Percentiles rank a stretch among this genome's conserved stretches.
Conservation (phyloP, 768 basidiomycete genomes). For the Dictyophora rubrovolvata region DNA sequence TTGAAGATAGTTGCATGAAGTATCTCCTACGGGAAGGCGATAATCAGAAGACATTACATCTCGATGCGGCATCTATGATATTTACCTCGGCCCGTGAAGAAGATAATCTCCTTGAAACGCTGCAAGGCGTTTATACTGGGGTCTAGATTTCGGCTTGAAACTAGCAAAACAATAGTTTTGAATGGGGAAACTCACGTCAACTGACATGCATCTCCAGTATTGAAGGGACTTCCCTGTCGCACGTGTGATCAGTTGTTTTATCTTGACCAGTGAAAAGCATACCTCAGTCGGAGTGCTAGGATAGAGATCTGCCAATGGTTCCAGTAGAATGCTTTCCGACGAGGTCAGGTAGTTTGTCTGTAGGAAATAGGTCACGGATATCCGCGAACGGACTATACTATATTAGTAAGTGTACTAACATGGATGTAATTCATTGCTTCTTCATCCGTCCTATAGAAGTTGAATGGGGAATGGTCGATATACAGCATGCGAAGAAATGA, state of each 20-base stretch:
- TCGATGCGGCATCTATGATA: neutral
- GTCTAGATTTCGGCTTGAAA: slow-evolving; percentile 7
- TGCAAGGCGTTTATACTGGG: slow-evolving; percentile 42
- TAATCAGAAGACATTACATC: neutral
- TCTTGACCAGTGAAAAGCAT: neutral
- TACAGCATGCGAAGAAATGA: neutral
- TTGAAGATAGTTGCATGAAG: slow-evolving; percentile 29
- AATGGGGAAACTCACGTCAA: slow-evolving; percentile 16
- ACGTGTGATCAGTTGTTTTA: neutral
- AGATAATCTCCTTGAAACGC: slow-evolving; percentile 40
- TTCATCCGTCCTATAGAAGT: slow-evolving; percentile 15
- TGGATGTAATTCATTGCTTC: neutral
- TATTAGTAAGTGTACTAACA: neutral
- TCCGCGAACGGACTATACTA: neutral
- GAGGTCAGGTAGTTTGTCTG: slow-evolving; percentile 16
- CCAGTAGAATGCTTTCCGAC: slow-evolving; percentile 7
- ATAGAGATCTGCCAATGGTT: slow-evolving; percentile 7
- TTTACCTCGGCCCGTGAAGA: slow-evolving; percentile 39
- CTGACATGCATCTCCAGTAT: slow-evolving; percentile 34
- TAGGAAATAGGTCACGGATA: slow-evolving; percentile 12
- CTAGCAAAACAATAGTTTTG: neutral
- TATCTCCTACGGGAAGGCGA: slow-evolving; percentile 14
- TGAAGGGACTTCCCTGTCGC: slow-evolving; percentile 43
- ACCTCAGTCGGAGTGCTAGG: slow-evolving; percentile 12
- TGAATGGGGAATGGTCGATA: neutral